Percentiles rank a stretch among this genome's conserved stretches.
These are phyloP conservation scores for Selaginella moellendorffii DNA, from an alignment of 75 land plant genomes.

Conservation along the genomic window DNA sequence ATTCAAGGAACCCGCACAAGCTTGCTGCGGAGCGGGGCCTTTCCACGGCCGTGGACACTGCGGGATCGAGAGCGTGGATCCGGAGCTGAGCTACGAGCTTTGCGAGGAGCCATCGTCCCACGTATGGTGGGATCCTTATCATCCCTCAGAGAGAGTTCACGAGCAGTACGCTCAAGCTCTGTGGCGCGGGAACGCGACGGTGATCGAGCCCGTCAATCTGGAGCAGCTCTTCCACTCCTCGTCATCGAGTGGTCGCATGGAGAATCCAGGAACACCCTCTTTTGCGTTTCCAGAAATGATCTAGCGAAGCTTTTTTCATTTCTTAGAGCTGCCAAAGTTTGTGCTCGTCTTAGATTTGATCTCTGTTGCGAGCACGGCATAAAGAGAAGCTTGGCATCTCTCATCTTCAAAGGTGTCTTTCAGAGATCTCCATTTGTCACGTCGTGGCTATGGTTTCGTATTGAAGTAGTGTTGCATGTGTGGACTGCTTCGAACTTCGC, in stretches of 20 bases:
- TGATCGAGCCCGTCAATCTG: not conserved
- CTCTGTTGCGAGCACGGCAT: too few relatives aligned
- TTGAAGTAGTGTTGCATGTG: conserved; percentile 10
- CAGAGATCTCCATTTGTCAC: not conserved
- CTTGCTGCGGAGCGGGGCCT: conserved; percentile 39
- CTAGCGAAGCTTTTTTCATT: too few relatives aligned
- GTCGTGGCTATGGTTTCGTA: not conserved
- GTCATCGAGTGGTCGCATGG: too few relatives aligned
- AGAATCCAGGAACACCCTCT: too few relatives aligned
- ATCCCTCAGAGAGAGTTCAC: conserved; percentile 32
- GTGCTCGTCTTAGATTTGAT: too few relatives aligned
- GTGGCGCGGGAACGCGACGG: conserved; percentile 21
- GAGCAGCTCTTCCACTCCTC: not conserved
- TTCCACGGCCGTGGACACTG: conserved; percentile 29
- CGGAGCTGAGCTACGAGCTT: conserved; percentile 15
- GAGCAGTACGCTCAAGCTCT: conserved; percentile 26
- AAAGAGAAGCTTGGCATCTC: too few relatives aligned
- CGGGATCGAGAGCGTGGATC: conserved; percentile 15
- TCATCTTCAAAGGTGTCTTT: too few relatives aligned
- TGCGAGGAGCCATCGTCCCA: conserved; percentile 25
- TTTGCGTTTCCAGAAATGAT: too few relatives aligned
- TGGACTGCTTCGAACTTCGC: conserved; percentile 3
- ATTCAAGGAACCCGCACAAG: conserved; percentile 31
- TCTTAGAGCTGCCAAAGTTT: too few relatives aligned
- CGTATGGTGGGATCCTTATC: conserved; percentile 43